phyloP scores from a whole-genome alignment of 495 filamentous ascomycete genomes.

The Bombardia bombarda region DNA sequence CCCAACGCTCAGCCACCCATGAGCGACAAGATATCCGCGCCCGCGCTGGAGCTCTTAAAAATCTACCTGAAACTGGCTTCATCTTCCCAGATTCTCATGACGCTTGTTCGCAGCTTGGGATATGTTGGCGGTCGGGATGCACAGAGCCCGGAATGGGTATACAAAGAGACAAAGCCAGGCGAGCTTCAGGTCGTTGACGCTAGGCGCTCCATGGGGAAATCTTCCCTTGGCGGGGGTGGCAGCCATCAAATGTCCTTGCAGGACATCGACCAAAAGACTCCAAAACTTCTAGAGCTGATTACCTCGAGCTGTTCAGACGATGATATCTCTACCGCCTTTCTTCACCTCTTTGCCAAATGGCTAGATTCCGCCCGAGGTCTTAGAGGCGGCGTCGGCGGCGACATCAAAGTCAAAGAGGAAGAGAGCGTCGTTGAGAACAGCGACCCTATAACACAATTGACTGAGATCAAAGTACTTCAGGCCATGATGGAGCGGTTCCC shows the following conservation, averaged over 20 bases:
- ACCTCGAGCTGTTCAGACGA: slow-evolving; percentile 44
- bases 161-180: slow-evolving; percentile 15
- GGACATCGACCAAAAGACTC: slow-evolving; percentile 40
- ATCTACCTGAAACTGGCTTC: slow-evolving; percentile 39
- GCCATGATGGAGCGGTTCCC: slow-evolving; percentile 59
- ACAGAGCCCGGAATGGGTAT: slow-evolving; percentile 29
- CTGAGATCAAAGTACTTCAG: slow-evolving; percentile 57
- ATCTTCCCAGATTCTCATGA: slow-evolving; percentile 29
- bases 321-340: slow-evolving; percentile 53
- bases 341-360: slow-evolving; percentile 56
- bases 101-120: slow-evolving; percentile 34
- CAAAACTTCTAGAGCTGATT: slow-evolving; percentile 49
- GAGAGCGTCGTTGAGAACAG: slow-evolving; percentile 29
- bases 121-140: slow-evolving; percentile 25
- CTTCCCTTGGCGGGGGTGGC: too few species aligned
- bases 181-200: slow-evolving; percentile 23
- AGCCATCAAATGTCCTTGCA: slow-evolving; percentile 4
- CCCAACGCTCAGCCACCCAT: slow-evolving; percentile 15
- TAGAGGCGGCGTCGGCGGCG: neutral
- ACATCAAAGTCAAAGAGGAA: slow-evolving; percentile 21
- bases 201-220: slow-evolving; percentile 2
- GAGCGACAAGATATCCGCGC: slow-evolving; percentile 25
- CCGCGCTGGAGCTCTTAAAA: slow-evolving; percentile 34
- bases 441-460: slow-evolving; percentile 40
- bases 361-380: slow-evolving; percentile 30